phyloP scores from a whole-genome alignment of 805 yeast species.

The Candida awuae region DNA sequence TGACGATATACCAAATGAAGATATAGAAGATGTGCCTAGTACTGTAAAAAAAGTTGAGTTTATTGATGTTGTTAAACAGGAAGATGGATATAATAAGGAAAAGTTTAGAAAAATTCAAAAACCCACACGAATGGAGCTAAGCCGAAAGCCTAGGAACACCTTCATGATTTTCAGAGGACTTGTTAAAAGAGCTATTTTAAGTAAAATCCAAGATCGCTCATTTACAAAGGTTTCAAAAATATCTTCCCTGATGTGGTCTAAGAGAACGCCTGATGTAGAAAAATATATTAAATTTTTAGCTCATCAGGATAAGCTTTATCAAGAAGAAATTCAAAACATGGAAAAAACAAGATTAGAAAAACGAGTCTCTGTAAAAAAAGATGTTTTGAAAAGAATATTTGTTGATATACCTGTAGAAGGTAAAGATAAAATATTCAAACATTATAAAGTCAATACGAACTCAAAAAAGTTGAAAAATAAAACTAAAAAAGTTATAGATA shows the following conservation, averaged over 20 bases:
- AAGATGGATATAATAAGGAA: neutral
- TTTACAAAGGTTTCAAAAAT: conserved; percentile 5
- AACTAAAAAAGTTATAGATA: too few relatives aligned
- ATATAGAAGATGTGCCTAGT: too few relatives aligned
- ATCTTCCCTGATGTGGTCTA: conserved; percentile 6
- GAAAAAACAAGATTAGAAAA: too few relatives aligned
- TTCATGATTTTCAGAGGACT: conserved; percentile 10
- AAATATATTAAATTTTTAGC: conserved; percentile 3
- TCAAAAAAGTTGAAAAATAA: too few relatives aligned
- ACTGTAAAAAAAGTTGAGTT: conserved; percentile 7
- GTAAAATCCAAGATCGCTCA: neutral
- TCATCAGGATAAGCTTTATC: conserved; percentile 1
- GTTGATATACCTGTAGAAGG: neutral
- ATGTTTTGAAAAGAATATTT: neutral
- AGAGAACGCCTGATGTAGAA: conserved; percentile 1
- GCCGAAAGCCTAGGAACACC: conserved; percentile 11
- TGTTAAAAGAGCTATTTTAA: neutral
- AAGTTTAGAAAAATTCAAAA: conserved; percentile 7
- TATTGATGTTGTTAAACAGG: neutral
- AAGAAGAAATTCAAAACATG: neutral
- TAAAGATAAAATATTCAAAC: too few relatives aligned
- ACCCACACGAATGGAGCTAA: conserved; percentile 5
- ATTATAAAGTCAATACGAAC: too few relatives aligned
- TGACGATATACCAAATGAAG: too few relatives aligned
- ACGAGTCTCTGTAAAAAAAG: too few relatives aligned